Conservation (phyloP, 345 rosid genomes). For the Lumnitzera littorea region DNA sequence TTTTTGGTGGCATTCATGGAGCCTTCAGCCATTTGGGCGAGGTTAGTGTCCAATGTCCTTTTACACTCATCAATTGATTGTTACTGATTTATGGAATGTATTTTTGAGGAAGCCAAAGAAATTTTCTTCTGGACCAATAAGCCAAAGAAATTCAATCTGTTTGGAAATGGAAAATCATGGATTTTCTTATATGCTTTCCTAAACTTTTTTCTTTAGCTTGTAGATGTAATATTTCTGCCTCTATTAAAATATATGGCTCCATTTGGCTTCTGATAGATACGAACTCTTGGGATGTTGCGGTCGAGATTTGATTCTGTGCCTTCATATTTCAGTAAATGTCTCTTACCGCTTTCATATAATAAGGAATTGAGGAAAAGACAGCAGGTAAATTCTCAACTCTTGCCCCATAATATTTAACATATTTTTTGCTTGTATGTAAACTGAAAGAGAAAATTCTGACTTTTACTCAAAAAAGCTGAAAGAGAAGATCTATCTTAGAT, state of each 20-base stretch:
- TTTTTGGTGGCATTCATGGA: slow-evolving; percentile 93
- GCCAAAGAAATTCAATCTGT: no score
- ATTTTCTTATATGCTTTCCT: not conserved
- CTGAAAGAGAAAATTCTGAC: no score
- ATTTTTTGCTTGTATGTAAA: no score
- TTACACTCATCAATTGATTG: no score
- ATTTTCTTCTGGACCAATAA: no score
- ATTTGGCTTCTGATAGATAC: slow-evolving; percentile 45
- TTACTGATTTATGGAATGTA: no score
- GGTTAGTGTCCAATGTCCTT: slow-evolving; percentile 35
- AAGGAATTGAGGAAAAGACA: slow-evolving; percentile 20
- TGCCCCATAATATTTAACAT: no score
- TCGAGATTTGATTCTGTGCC: slow-evolving; percentile 81
- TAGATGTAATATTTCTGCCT: slow-evolving; percentile 3
- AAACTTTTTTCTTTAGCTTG: not conserved
- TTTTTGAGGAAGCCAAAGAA: no score
- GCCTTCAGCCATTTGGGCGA: slow-evolving; percentile 97
- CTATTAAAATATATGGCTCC: slow-evolving; percentile 1
- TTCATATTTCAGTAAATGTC: slow-evolving; percentile 47
- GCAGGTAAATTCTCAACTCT: slow-evolving; percentile 23
- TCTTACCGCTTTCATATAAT: slow-evolving; percentile 46
- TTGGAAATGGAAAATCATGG: no score
- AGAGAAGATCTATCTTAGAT: no score
- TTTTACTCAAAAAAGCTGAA: no score
- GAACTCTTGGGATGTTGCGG: slow-evolving; percentile 91